Conservation (phyloP, 176 grass and related monocot species). For the Rhynchospora tenuis region DNA sequence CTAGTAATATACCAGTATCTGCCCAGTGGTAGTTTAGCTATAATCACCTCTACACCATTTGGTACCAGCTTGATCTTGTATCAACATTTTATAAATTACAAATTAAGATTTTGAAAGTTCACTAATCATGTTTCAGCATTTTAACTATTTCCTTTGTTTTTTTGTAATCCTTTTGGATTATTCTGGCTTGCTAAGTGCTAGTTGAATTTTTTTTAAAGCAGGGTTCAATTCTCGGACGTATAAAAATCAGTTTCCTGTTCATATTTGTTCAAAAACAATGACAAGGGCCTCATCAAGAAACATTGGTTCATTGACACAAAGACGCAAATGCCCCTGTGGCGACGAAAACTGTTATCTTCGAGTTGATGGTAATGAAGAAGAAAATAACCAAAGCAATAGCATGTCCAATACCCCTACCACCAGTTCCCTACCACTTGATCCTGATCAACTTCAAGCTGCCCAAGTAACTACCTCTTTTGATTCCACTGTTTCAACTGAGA, state of each 20-base stretch:
- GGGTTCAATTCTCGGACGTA: background rate
- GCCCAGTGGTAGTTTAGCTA: background rate
- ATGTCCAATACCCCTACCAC: background rate
- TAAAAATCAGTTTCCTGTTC: background rate
- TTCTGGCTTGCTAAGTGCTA: background rate
- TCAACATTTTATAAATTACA: background rate
- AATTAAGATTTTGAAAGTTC: too few relatives aligned
- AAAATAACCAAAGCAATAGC: background rate
- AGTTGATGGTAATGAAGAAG: slow-evolving; percentile 35
- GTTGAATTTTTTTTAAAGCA: background rate
- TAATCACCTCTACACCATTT: background rate
- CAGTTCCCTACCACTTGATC: background rate
- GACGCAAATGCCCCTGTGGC: slow-evolving; percentile 34
- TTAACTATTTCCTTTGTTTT: too few relatives aligned
- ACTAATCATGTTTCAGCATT: too few relatives aligned
- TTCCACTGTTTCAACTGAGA: background rate
- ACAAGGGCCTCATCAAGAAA: slow-evolving; percentile 30
- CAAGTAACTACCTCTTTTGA: slow-evolving; percentile 3
- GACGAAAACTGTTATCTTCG: slow-evolving; percentile 41
- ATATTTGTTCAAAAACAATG: slow-evolving; percentile 8
- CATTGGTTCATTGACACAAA: slow-evolving; percentile 31
- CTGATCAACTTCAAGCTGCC: slow-evolving; percentile 5
- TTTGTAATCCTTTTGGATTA: background rate
- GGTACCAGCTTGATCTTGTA: background rate
- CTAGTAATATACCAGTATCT: background rate